A percentile compares a stretch with the other conserved stretches of the same genome.
Conservation (phyloP, 768 basidiomycete species). For the Trichaptum fuscoviolaceum region DNA sequence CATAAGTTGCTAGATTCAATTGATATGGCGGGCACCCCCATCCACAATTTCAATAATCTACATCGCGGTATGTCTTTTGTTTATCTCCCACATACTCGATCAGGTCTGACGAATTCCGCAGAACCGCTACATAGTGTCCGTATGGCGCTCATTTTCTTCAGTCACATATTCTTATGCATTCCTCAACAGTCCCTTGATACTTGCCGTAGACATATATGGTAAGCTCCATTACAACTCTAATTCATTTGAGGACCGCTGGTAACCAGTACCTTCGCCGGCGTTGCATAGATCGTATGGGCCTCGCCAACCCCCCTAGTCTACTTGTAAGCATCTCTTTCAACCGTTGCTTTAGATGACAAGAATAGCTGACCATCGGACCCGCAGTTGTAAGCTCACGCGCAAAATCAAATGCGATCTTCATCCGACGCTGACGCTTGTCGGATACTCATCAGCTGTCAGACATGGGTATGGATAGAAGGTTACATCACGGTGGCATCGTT, state of each 20-base stretch:
- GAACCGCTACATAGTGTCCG: conserved; percentile 5
- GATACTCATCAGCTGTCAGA: neutral
- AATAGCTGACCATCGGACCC: neutral
- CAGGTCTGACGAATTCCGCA: neutral
- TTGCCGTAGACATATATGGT: conserved; percentile 4
- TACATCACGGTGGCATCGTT: neutral
- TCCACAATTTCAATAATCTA: conserved; percentile 1
- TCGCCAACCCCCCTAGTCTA: neutral
- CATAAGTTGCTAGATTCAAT: neutral
- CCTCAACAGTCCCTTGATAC: conserved; percentile 2
- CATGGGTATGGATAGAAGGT: conserved; percentile 3
- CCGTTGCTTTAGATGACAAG: neutral
- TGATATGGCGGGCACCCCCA: neutral
- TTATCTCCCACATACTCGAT: neutral
- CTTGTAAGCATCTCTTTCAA: neutral
- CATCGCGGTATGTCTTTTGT: neutral
- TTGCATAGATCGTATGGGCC: conserved; percentile 2
- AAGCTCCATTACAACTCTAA: neutral
- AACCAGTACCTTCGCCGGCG: conserved; percentile 1
- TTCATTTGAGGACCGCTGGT: neutral
- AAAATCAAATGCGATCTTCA: neutral
- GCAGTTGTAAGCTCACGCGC: neutral
- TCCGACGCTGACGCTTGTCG: neutral
- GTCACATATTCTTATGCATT: conserved; percentile 3
- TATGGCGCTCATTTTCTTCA: neutral